Evolutionary conservation across 2,329 filamentous ascomycete genomes (phyloP), one percentile per base, ranked within the genome.

Genomic region (Scytalidium lignicola): DNA sequence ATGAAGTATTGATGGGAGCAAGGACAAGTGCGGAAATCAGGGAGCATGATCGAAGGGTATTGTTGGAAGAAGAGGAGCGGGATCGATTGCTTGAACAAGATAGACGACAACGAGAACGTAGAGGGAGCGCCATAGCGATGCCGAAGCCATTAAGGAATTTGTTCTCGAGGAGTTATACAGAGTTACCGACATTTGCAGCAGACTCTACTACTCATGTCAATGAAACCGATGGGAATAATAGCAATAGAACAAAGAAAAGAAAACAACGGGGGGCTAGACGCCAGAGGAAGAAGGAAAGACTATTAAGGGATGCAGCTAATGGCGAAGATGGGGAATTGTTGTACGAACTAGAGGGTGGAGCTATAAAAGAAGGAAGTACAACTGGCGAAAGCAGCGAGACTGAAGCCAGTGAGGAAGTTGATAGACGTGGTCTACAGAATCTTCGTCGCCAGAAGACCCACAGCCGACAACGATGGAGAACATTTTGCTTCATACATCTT

Each of bases 331-430:
- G 85, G 32, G 80, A 84, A 65, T 72, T 95, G 61, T 88, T 95
- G 84, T 91, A 89, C 65, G 88, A 93, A 69, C 89, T 92, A 86
- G 91, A 96, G 67, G 86, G 90, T 63, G 89, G 90, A 1, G 79
- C 76, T 2, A 78, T 86, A 61, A 82, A 77, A 52, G 82, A 85
- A 43, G 83, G 85, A 47, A 87, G 79, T 63, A 74, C 73, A 5
- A 83, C 80, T 0, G 80, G 80, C 29, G 75, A 79, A 0, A 83
- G 78, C 66, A 82, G 76, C 72, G 71, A 85, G 59, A 71, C 81
- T 55, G 72, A 83, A 55, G 70, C 79, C 65, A 74, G 83, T 71
- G 72, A 79, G 60, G 70, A 83, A 65, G 60, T 80, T 64, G 71
- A 83, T 67, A 65, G 82, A 62, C 71, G 70, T 23, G 70, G 71